These are phyloP conservation scores for Aureobasidium sp. DNA, from an alignment of 2,329 filamentous ascomycete species.

Conservation along the genomic window DNA sequence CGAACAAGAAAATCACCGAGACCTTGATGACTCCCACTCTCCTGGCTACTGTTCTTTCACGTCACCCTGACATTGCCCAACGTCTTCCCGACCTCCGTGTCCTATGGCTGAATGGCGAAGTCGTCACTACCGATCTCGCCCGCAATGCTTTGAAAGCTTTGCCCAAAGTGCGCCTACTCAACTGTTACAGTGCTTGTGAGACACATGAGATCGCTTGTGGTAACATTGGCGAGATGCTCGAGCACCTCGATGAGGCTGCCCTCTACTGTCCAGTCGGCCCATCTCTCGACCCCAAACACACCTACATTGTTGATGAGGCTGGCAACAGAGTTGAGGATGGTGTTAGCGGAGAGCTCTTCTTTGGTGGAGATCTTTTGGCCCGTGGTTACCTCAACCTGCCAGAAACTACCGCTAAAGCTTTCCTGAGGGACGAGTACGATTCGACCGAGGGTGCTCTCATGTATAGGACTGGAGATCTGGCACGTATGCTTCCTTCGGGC, in stretches of 20 bases:
- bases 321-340: conserved; percentile 58
- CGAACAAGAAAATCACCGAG: conserved; percentile 61
- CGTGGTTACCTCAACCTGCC: conserved; percentile 74
- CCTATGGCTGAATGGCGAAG: conserved; percentile 75
- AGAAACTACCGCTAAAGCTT: conserved; percentile 67
- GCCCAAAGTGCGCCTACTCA: conserved; percentile 62
- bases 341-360: conserved; percentile 63
- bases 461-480: conserved; percentile 68
- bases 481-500: conserved; percentile 59
- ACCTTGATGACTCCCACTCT: conserved; percentile 80
- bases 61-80: conserved; percentile 57
- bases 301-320: conserved; percentile 65
- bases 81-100: conserved; percentile 60
- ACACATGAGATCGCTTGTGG: conserved; percentile 75
- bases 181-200: conserved; percentile 76
- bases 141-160: conserved; percentile 60
- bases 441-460: conserved; percentile 55
- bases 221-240: conserved; percentile 59
- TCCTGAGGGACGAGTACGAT: conserved; percentile 59
- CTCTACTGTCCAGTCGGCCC: conserved; percentile 68
- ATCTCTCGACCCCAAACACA: conserved; percentile 59
- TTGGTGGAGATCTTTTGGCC: conserved; percentile 67
- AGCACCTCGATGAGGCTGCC: conserved; percentile 50
- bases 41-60: conserved; percentile 63
- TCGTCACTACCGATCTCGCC: conserved; percentile 70